phyloP scores from a whole-genome alignment of 2,329 filamentous ascomycete genomes.

The Lomentospora prolificans region DNA sequence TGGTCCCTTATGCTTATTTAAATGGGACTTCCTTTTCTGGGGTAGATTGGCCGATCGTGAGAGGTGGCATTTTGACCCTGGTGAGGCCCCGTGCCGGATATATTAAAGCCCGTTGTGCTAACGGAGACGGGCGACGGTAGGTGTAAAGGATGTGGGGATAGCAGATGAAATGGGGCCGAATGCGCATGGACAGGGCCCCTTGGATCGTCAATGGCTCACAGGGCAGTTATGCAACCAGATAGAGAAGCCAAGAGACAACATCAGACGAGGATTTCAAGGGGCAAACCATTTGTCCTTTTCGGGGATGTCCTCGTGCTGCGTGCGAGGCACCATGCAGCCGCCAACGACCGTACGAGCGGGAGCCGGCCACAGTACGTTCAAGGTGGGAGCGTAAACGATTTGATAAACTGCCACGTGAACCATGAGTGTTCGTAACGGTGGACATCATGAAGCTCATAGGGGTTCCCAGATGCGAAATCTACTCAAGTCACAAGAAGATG shows the following conservation, averaged over 20 bases:
- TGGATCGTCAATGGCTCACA: no score
- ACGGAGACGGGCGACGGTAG: neutral
- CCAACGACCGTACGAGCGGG: no score
- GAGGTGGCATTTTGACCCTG: slow-evolving; percentile 7
- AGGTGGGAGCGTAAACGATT: no score
- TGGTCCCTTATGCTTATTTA: neutral
- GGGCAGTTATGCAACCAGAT: neutral
- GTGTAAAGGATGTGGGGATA: neutral
- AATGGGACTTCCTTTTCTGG: slow-evolving; percentile 1
- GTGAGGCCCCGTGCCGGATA: slow-evolving; percentile 5
- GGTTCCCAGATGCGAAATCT: no score
- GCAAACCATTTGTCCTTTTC: no score
- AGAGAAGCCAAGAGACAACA: neutral
- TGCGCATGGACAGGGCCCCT: neutral
- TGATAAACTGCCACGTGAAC: no score
- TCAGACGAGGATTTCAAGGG: neutral
- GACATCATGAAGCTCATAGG: no score
- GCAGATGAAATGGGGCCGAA: neutral
- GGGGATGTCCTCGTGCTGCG: no score
- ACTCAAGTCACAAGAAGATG: no score
- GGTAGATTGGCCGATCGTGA: slow-evolving; percentile 7
- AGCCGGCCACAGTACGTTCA: no score
- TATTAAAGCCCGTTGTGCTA: slow-evolving; percentile 3
- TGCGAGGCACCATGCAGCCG: no score
- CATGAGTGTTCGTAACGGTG: no score